These are phyloP conservation scores for Cynanchum wilfordii DNA, from an alignment of 257 asterid species.

Conservation along the genomic window DNA sequence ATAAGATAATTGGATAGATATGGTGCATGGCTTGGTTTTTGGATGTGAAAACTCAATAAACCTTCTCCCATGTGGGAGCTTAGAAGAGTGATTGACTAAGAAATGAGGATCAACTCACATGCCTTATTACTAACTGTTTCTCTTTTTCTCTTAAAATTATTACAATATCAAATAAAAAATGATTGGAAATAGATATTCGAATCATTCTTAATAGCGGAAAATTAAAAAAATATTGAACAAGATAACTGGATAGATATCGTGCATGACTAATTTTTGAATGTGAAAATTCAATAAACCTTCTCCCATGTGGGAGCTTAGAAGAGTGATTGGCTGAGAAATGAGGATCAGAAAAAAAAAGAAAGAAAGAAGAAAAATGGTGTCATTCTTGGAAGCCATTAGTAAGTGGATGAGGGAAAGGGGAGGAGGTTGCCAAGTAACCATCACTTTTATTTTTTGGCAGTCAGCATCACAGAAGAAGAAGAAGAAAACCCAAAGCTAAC, in stretches of 20 bases:
- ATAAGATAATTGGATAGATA: no score
- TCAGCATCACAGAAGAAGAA: slow-evolving; percentile 12
- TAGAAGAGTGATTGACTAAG: no score
- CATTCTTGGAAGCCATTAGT: background rate
- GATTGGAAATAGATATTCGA: no score
- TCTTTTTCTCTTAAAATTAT: no score
- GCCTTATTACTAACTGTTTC: no score
- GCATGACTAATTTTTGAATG: slow-evolving; percentile 15
- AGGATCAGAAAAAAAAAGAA: background rate
- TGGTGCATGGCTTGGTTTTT: background rate
- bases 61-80: no score
- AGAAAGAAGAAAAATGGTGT: background rate
- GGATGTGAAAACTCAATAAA: slow-evolving; percentile 28
- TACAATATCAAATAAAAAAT: no score
- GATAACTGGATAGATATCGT: no score
- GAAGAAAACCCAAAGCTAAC: slow-evolving; percentile 20
- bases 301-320: slow-evolving; percentile 27
- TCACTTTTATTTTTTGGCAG: slow-evolving; percentile 12
- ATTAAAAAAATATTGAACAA: no score
- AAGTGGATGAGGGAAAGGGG: slow-evolving; percentile 31
- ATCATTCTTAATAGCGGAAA: no score
- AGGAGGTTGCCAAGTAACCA: slow-evolving; percentile 31
- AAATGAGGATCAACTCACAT: no score
- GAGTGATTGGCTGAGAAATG: background rate
- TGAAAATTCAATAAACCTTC: slow-evolving; percentile 18